Base-by-base conservation (phyloP, 2,329 filamentous ascomycete species). In the Ceratocystis harringtonii region DNA sequence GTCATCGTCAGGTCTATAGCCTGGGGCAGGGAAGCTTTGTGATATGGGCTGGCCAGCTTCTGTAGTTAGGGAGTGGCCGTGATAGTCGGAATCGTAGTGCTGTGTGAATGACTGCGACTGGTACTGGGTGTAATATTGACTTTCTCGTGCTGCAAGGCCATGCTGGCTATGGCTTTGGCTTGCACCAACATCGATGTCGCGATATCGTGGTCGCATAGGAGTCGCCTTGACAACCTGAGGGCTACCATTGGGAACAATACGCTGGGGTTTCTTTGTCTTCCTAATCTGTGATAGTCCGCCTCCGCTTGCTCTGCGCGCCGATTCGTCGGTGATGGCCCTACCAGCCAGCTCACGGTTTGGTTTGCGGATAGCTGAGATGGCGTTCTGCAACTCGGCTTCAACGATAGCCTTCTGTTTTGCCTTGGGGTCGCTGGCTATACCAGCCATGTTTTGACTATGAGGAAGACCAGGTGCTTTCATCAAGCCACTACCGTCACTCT, bases 341-440 rank as follows among this genome's bases (percentile, higher is more conserved):
- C 84, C 84, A 12, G 86, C 87, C 50, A 88, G 78, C 25, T 83
- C 81, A 58, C 89, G 82, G 70, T 92, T 91, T 0, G 89, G 89
- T 73, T 86, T 90, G 72, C 88, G 86, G 52, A 92, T 73, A 8
- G 85, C 81, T 5, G 82, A 82, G 62, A 94, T 92, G 7, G 89
- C 89, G 67, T 89, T 83, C 69, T 84, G 83, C 43, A 92, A 75
- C 71, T 91, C 86, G 32, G 85, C 83, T 61, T 90, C 84, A 1
- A 90, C 80, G 25, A 81, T 75, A 2, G 84, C 85, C 71, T 87
- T 86, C 72, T 84, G 88, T 70, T 78, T 83, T 41, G 82, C 78
- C 73, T 83, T 89, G 1, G 76, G 72, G 65, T 85, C 82, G 1
- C 79, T 79, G 36, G 79, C 25, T 19, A 55, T 73, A 44, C 77